phyloP scores from a whole-genome alignment of 306 rosid genomes.

The Acmispon strigosus region DNA sequence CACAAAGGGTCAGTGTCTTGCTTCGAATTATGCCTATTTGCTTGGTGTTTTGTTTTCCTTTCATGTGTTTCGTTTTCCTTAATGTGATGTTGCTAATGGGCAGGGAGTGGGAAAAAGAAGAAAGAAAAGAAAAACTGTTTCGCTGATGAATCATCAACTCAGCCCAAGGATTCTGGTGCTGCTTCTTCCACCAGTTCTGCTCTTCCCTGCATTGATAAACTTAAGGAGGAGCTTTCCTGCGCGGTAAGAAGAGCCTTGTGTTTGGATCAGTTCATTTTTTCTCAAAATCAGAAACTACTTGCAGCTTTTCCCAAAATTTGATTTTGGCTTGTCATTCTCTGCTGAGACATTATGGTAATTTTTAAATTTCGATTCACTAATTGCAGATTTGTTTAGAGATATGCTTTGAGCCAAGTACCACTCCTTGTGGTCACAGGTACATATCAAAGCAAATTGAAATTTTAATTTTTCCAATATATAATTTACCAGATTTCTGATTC shows the following conservation, averaged over 20 bases:
- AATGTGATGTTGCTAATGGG: background rate
- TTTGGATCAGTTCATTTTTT: no score
- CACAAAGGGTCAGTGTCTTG: slow-evolving; percentile 35
- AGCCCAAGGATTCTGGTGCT: slow-evolving; percentile 26
- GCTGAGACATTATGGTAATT: background rate
- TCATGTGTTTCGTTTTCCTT: background rate
- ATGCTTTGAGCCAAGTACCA: slow-evolving; percentile 93
- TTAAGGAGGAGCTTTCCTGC: slow-evolving; percentile 91
- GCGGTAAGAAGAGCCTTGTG: slow-evolving; percentile 61
- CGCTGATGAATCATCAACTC: slow-evolving; percentile 17
- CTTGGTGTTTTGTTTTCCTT: background rate
- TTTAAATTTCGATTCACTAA: background rate
- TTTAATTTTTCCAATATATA: background rate
- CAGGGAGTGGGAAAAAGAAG: slow-evolving; percentile 45
- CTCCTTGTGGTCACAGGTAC: slow-evolving; percentile 98
- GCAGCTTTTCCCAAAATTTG: no score
- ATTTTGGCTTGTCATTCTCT: background rate
- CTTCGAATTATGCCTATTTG: background rate
- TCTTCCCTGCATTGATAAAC: slow-evolving; percentile 78
- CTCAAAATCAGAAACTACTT: no score
- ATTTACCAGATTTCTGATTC: slow-evolving; percentile 11
- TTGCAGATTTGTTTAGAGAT: slow-evolving; percentile 86
- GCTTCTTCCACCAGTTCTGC: slow-evolving; percentile 26
- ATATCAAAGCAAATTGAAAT: background rate
- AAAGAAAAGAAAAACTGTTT: slow-evolving; percentile 1